A percentile compares a stretch with the other conserved stretches of the same genome.
These are phyloP conservation scores for Wallacemonas sp. DNA, from an alignment of 208 protist species.

Conservation along the genomic window DNA sequence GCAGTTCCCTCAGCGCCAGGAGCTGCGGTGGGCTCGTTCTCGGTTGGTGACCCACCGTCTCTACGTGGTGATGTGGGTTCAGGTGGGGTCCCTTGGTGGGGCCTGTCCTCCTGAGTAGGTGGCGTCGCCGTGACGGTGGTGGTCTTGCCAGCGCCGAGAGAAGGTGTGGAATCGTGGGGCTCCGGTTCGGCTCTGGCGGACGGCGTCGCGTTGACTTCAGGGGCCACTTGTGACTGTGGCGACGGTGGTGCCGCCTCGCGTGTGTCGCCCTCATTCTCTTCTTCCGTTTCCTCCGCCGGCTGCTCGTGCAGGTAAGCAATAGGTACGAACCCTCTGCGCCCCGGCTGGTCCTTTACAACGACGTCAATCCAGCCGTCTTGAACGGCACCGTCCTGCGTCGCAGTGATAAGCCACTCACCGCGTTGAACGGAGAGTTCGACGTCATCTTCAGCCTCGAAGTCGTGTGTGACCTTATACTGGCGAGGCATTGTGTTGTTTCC, in stretches of 20 bases:
- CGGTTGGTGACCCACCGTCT: too few species aligned
- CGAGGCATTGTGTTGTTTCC: slow-evolving; percentile 4
- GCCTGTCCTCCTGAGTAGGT: too few species aligned
- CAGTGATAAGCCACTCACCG: slow-evolving; percentile 1
- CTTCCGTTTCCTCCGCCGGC: neutral
- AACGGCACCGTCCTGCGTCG: neutral
- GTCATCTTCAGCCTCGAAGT: slow-evolving; percentile 13
- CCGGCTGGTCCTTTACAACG: neutral
- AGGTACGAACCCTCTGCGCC: slow-evolving; percentile 13
- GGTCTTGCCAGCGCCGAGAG: neutral
- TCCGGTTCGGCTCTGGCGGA: too few species aligned
- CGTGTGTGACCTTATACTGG: neutral
- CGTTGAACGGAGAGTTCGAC: slow-evolving; percentile 8
- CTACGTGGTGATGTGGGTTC: too few species aligned
- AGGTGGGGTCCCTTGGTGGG: slow-evolving; percentile 18
- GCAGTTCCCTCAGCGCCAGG: too few species aligned
- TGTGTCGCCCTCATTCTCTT: neutral
- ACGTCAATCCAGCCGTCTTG: slow-evolving; percentile 21
- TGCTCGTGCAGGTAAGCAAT: slow-evolving; percentile 8
- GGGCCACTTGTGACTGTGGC: neutral
- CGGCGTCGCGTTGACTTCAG: neutral
- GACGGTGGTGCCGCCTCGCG: neutral
- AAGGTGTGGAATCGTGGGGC: too few species aligned
- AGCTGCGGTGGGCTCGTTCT: too few species aligned
- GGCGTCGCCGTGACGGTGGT: too few species aligned